Evolutionary conservation across 2,329 filamentous ascomycete species (phyloP).

Genomic region (Nemania sp.): DNA sequence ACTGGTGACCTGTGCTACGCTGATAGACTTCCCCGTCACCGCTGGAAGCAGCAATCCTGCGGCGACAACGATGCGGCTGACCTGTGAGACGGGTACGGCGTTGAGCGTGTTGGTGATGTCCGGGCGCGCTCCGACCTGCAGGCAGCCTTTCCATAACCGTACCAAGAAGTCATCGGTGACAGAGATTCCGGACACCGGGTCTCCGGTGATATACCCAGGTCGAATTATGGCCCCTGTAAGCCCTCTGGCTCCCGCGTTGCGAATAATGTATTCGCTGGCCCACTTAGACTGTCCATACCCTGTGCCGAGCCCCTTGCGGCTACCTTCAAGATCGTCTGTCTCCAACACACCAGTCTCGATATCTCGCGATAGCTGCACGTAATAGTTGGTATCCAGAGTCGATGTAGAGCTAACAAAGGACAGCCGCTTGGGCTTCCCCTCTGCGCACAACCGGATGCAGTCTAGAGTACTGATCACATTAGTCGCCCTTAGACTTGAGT

Average conservation of each 20-base stretch:
- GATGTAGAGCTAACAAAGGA: slow-evolving; percentile 83
- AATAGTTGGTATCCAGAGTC: slow-evolving; percentile 80
- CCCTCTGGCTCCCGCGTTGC: slow-evolving; percentile 76
- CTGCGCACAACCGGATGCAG: slow-evolving; percentile 72
- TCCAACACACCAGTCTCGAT: slow-evolving; percentile 71
- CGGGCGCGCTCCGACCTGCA: too few species aligned
- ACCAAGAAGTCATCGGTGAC: slow-evolving; percentile 91
- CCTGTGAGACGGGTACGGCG: too few species aligned
- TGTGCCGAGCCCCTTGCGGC: slow-evolving; percentile 74
- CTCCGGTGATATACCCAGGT: slow-evolving; percentile 82
- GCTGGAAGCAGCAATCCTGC: too few species aligned
- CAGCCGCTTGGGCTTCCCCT: slow-evolving; percentile 76
- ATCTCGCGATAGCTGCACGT: slow-evolving; percentile 71
- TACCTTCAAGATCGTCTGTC: slow-evolving; percentile 76
- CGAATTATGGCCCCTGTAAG: slow-evolving; percentile 76
- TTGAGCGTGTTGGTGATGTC: too few species aligned
- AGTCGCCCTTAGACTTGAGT: slow-evolving; percentile 68
- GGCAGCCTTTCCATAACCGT: slow-evolving; percentile 78
- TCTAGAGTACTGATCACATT: slow-evolving; percentile 86
- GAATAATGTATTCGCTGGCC: slow-evolving; percentile 64
- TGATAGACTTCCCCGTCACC: too few species aligned
- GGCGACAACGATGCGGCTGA: too few species aligned
- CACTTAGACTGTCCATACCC: slow-evolving; percentile 94
- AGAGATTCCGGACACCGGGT: slow-evolving; percentile 68
- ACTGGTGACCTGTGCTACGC: too few species aligned